phyloP scores from a whole-genome alignment of 2,329 filamentous ascomycete genomes.

The Colletotrichum sp. region DNA sequence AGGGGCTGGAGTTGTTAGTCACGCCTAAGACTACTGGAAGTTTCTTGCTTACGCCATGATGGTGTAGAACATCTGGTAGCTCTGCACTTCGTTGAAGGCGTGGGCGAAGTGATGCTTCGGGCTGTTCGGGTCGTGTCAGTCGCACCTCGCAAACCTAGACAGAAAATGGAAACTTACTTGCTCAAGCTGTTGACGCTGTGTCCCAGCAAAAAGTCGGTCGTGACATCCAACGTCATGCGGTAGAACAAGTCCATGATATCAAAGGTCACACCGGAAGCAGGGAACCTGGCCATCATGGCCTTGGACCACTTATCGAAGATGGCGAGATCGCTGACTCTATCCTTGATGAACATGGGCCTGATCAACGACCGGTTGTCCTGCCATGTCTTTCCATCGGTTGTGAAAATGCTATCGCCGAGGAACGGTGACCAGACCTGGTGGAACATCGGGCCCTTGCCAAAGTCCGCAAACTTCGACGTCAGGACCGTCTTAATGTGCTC shows the following conservation, averaged over 20 bases:
- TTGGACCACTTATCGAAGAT: slow-evolving; percentile 66
- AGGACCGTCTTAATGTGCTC: slow-evolving; percentile 51
- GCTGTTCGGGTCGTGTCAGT: slow-evolving; percentile 33
- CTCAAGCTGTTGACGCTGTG: slow-evolving; percentile 54
- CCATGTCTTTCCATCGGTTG: slow-evolving; percentile 57
- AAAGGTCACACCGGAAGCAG: slow-evolving; percentile 55
- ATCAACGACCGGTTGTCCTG: slow-evolving; percentile 57
- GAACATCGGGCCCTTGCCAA: slow-evolving; percentile 49
- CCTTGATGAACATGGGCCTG: slow-evolving; percentile 56
- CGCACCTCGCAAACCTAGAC: background rate
- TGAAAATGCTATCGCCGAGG: slow-evolving; percentile 62
- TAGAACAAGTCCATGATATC: slow-evolving; percentile 70
- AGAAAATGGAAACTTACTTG: slow-evolving; percentile 30
- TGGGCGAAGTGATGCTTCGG: slow-evolving; percentile 66
- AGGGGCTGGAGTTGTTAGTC: slow-evolving; percentile 48
- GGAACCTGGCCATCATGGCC: slow-evolving; percentile 63
- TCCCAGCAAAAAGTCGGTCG: slow-evolving; percentile 73
- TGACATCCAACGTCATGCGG: slow-evolving; percentile 68
- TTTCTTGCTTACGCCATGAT: slow-evolving; percentile 39
- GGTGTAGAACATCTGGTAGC: slow-evolving; percentile 68
- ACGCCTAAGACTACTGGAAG: background rate
- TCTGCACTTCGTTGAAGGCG: slow-evolving; percentile 74
- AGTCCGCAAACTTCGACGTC: slow-evolving; percentile 61
- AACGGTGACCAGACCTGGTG: slow-evolving; percentile 48
- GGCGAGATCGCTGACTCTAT: slow-evolving; percentile 51